Base-by-base conservation (phyloP, 345 rosid species). In the Acer saccharum region DNA sequence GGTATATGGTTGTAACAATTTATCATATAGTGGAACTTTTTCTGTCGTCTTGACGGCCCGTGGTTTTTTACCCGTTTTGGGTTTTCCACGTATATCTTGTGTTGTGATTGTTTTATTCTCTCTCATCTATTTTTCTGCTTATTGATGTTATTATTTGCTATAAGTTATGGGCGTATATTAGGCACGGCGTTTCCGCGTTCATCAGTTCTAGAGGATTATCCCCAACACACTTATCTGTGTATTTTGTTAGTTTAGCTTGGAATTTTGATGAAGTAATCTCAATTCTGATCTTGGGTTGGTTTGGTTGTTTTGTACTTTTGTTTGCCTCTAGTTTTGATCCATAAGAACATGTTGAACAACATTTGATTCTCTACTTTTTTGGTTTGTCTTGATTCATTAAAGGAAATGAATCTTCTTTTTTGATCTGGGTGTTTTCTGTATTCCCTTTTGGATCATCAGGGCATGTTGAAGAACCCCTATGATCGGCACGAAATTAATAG, bases 401-500 rank as follows among this genome's bases (percentile, higher is more conserved):
- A 52, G 69, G 35, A 12, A 73, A 63, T 52, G 20, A 69, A 32
- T 18, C 14, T 77, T 54, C 46, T 13, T 69, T 67, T 58, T 61
- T 74, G 70, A 79, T 77, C 50, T 71, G 77, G 78, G 58, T 76
- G 10, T 57, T 29, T 65, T 12, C 67, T 79, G 41, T 72, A 76
- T 72, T 79, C 46, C 21, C 64, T 39, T 62, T 64, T 55, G 25
- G 69, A 73, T 81, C 16, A 72, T 11, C 71, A 96, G 99, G 88
- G 85, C 86, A 64, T 84, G 87, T 79, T 90, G 89, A 90, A 85
- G 44, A 89, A 88, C 80, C 78, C 80, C 71, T 81, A 27, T 68
- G 97, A 90, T 72, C 83, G 90, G 41, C 99, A 96, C 35, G 99
- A 96, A 35, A 76, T 96, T 73, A 88, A 89, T 78, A 97, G 99